phyloP scores from a whole-genome alignment of 116 monocot genomes.

The Posidonia oceanica region DNA sequence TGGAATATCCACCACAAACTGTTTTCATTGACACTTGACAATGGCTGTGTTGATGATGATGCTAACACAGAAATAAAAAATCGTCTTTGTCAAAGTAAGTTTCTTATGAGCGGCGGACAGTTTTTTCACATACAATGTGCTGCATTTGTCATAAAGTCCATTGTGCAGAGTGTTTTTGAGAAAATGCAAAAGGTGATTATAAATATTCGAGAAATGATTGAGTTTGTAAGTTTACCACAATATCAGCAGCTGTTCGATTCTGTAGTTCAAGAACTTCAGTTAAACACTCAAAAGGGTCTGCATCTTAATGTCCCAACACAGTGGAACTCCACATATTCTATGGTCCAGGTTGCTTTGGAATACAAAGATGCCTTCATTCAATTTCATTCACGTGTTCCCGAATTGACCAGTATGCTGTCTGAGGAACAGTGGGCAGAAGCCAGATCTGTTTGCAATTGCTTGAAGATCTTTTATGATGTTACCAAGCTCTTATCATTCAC shows the following conservation, averaged over 20 bases:
- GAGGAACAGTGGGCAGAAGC: conserved; percentile 29
- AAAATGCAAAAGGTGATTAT: conserved; percentile 8
- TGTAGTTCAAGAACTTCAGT: conserved; percentile 11
- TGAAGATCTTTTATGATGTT: conserved; percentile 27
- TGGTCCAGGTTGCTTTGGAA: conserved; percentile 26
- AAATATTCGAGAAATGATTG: conserved; percentile 15
- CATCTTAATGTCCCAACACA: conserved; percentile 20
- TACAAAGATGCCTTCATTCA: conserved; percentile 28
- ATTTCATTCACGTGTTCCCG: conserved; percentile 9
- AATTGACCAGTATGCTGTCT: conserved; percentile 7
- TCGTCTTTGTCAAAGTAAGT: conserved; percentile 6
- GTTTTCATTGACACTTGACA: conserved; percentile 26
- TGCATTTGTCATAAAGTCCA: conserved; percentile 14
- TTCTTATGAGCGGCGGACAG: conserved; percentile 10
- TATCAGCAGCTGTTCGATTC: conserved; percentile 14
- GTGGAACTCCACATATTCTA: conserved; percentile 29
- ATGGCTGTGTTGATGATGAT: conserved; percentile 17
- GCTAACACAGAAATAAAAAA: conserved; percentile 17
- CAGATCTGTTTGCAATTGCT: conserved; percentile 14
- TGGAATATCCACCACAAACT: conserved; percentile 30
- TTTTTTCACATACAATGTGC: conserved; percentile 29
- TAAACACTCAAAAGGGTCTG: conserved; percentile 16
- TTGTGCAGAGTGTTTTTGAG: conserved; percentile 15
- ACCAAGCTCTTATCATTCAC: conserved; percentile 18
- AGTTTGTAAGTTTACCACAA: conserved; percentile 12